These are phyloP conservation scores for Mycena vitilis DNA, from an alignment of 768 basidiomycete species.

Conservation along the genomic window DNA sequence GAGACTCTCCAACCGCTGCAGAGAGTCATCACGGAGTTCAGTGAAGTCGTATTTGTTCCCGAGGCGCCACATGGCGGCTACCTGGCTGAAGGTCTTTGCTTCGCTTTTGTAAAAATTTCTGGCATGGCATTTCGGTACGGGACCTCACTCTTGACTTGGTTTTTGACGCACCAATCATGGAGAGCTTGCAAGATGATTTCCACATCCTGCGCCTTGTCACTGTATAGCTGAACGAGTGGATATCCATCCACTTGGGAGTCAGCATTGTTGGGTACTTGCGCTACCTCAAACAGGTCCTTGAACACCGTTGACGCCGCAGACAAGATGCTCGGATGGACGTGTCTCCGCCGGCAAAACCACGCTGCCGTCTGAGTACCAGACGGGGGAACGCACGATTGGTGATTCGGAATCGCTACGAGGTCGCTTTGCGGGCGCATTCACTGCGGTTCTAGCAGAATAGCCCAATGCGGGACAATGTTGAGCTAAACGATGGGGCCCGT, in stretches of 20 bases:
- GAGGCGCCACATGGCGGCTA: slow-evolving; percentile 11
- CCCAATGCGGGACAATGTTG: no score
- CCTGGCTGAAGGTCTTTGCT: neutral
- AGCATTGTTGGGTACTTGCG: neutral
- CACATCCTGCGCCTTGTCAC: slow-evolving; percentile 10
- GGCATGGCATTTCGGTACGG: neutral
- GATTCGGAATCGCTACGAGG: no score
- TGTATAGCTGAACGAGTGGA: slow-evolving; percentile 8
- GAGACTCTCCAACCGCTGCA: neutral
- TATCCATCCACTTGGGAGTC: slow-evolving; percentile 1
- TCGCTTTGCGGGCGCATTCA: no score
- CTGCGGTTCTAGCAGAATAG: no score
- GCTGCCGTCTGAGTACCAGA: no score
- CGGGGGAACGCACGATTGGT: no score
- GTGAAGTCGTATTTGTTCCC: slow-evolving; percentile 15
- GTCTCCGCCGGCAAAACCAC: no score
- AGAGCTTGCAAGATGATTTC: slow-evolving; percentile 1
- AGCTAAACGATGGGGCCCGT: no score
- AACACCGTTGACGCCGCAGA: neutral
- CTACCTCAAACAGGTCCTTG: slow-evolving; percentile 13
- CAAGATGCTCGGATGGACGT: no score
- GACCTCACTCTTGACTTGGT: no score
- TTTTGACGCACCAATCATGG: slow-evolving; percentile 6
- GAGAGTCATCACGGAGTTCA: slow-evolving; percentile 4
- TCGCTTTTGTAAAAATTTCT: slow-evolving; percentile 1